Base-by-base conservation (phyloP, 805 yeast genomes). In the Metschnikowia noctiluminum region DNA sequence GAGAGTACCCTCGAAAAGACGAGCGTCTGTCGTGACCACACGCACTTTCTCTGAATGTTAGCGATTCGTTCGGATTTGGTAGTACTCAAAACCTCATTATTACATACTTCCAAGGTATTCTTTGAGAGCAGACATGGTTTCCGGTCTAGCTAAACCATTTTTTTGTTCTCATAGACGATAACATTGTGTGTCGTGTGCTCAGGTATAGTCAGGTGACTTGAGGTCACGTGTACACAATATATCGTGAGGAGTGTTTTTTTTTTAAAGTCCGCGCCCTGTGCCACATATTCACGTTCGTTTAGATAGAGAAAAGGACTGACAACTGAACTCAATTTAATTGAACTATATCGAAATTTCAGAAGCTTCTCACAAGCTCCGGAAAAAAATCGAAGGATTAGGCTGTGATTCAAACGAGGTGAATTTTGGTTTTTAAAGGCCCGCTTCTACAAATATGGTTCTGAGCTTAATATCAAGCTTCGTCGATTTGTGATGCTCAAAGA, bases 11-110 rank as follows among this genome's bases (percentile, higher is more conserved):
- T 71, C 76, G 38, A 78, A 70, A 45, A 76, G 69, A 42, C 79
- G 67, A 10, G 85, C 87, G 54, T 80, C 85, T 7, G 82, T 70
- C 2, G 85, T 80, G 40, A 82, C 66, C 30, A 82, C 73, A 45
- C 81, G 76, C 12, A 82, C 82, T 54, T 69, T 69, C 55, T 76
- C 81, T 68, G 51, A 8, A 31, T 26, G 51, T 48, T 39, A 42
- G 67, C 13, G 13, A 31, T 3, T 11, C n/a, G 34, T 3, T 31
- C 34, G 13, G 13, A 21, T 21, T 21, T 31, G 65, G 49, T 10
- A 10, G 15, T 13, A 10, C 15, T 14, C 15, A 28, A 34, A 9
- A 9, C 5, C 5, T 15, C 14, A 7, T 15, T n/a, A 9, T n/a
- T 36, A 69, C 74, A 50, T 68, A 69, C 74, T 63, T 42, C 60